Conservation (phyloP, 2,329 filamentous ascomycete genomes). For the Ophiostoma triangulosporum region DNA sequence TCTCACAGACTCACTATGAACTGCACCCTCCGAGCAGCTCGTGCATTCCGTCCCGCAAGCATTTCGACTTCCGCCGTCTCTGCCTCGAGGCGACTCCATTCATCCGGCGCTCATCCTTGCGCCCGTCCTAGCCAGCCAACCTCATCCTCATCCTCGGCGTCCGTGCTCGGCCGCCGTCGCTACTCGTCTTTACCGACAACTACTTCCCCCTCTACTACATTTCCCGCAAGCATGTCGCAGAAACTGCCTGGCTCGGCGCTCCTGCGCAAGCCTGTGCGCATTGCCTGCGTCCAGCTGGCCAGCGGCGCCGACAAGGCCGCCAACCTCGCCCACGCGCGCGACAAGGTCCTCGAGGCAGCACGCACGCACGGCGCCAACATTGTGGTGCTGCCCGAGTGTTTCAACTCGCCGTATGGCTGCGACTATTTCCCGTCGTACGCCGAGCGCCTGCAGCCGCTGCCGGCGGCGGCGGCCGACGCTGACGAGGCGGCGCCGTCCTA, state of each 20-base stretch:
- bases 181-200: not conserved
- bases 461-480: slow-evolving; percentile 55
- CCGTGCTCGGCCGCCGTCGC: not conserved
- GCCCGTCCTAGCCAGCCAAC: not conserved
- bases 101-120: not conserved
- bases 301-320: slow-evolving; percentile 68
- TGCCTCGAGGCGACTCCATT: not conserved
- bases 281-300: slow-evolving; percentile 71
- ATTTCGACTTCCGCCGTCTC: not conserved
- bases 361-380: slow-evolving; percentile 61
- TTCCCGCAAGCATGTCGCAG: not conserved
- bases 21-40: not conserved
- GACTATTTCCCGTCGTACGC: slow-evolving; percentile 85
- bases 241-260: slow-evolving; percentile 24
- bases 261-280: slow-evolving; percentile 63
- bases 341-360: slow-evolving; percentile 71
- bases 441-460: slow-evolving; percentile 68
- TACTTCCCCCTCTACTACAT: not conserved
- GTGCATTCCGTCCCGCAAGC: not conserved
- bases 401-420: slow-evolving; percentile 94
- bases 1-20: too few species aligned
- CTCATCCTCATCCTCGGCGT: too few species aligned
- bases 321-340: slow-evolving; percentile 70
- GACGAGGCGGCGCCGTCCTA: slow-evolving; percentile 67
- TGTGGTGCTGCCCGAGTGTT: slow-evolving; percentile 92